Conservation (phyloP, 805 yeast species). For the Pichia pseudocactophila region DNA sequence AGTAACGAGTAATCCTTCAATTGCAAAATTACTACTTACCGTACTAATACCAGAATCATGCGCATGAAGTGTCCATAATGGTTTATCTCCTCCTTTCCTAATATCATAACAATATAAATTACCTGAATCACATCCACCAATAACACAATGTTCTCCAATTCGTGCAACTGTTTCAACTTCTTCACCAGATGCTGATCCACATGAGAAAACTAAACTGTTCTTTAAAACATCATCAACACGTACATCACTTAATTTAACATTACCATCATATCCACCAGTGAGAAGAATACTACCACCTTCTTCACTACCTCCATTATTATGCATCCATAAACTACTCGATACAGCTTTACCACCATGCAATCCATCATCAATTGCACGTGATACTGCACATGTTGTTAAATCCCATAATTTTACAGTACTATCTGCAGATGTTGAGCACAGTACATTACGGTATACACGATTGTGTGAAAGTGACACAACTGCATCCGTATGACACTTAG, state of each 20-base stretch:
- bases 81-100: conserved; percentile 41
- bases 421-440: conserved; percentile 94
- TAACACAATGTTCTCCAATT: conserved; percentile 42
- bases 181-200: conserved; percentile 40
- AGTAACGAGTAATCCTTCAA: conserved; percentile 72
- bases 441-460: conserved; percentile 66
- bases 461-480: conserved; percentile 83
- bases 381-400: conserved; percentile 63
- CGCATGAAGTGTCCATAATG: conserved; percentile 94
- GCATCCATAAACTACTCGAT: conserved; percentile 82
- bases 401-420: conserved; percentile 95
- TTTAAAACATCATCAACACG: conserved; percentile 54
- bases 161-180: conserved; percentile 81
- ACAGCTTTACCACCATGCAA: conserved; percentile 77
- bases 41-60: conserved; percentile 92
- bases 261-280: conserved; percentile 91
- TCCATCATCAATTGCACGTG: conserved; percentile 53
- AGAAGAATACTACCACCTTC: conserved; percentile 58
- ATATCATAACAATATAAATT: conserved; percentile 83
- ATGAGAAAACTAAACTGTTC: conserved; percentile 57
- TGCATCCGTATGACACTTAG: conserved; percentile 83
- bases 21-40: conserved; percentile 54
- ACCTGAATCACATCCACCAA: conserved; percentile 88
- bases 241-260: conserved; percentile 75
- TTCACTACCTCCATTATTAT: conserved; percentile 22